These are phyloP conservation scores for Helotiales sp. DNA, from an alignment of 2,329 filamentous ascomycete genomes.

Conservation along the genomic window DNA sequence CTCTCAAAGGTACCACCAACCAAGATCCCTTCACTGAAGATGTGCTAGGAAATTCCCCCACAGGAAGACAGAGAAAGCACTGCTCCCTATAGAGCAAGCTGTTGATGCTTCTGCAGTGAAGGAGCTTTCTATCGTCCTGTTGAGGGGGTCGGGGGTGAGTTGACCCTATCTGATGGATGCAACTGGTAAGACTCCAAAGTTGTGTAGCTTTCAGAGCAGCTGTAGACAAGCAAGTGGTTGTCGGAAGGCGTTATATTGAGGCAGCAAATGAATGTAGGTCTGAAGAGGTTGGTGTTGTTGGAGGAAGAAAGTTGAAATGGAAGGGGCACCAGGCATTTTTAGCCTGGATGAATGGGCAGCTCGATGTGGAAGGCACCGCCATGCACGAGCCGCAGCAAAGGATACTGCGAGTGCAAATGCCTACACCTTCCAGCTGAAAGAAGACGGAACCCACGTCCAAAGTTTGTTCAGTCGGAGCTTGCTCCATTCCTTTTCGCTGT, in stretches of 20 bases:
- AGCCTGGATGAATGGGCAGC: neutral
- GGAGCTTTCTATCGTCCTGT: too few relatives aligned
- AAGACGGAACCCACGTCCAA: too few relatives aligned
- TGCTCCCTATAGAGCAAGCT: too few relatives aligned
- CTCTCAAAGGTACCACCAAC: neutral
- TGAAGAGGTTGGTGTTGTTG: constrained; percentile 1
- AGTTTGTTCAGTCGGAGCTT: too few relatives aligned
- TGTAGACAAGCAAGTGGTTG: neutral
- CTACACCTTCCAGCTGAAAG: too few relatives aligned
- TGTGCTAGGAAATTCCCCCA: too few relatives aligned
- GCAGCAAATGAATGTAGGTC: constrained; percentile 23
- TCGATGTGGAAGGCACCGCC: neutral
- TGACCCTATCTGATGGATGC: too few relatives aligned
- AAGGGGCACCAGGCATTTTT: neutral
- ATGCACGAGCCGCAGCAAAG: neutral
- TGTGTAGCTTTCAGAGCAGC: neutral
- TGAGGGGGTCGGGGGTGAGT: neutral
- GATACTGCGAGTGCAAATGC: neutral
- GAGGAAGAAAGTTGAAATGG: neutral
- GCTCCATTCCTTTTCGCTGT: too few relatives aligned
- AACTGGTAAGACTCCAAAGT: neutral
- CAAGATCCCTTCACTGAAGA: too few relatives aligned
- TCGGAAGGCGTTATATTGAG: constrained; percentile 3
- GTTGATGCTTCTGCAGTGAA: too few relatives aligned
- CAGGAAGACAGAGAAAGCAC: too few relatives aligned